A percentile compares a stretch with the other conserved stretches of the same genome.
Evolutionary conservation across 192 early-diverging fungal species (phyloP).

Genomic region (Umbelopsis vinacea): DNA sequence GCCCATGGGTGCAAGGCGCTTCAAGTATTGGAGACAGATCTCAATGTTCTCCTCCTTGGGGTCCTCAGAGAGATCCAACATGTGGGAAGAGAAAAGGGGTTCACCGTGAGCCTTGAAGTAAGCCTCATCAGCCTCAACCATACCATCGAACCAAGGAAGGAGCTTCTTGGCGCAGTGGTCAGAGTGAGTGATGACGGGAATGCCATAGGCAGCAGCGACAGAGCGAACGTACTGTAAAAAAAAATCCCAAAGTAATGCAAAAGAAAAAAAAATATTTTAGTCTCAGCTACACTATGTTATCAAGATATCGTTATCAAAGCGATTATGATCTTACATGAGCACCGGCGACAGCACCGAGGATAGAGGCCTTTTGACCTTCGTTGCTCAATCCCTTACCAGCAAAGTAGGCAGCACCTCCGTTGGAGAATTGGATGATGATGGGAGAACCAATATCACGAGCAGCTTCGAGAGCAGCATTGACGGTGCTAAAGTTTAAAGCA

Average conservation of each 20-base stretch:
- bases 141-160: slow-evolving; percentile 97
- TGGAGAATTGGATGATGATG: slow-evolving; percentile 94
- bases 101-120: slow-evolving; percentile 94
- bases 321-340: slow-evolving; percentile 73
- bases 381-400: slow-evolving; percentile 94
- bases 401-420: slow-evolving; percentile 90
- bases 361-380: slow-evolving; percentile 85
- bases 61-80: slow-evolving; percentile 94
- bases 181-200: slow-evolving; percentile 79
- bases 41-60: slow-evolving; percentile 91
- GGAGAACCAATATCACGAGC: slow-evolving; percentile 91
- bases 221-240: slow-evolving; percentile 33
- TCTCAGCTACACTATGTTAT: slow-evolving; percentile 8
- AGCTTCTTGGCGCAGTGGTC: slow-evolving; percentile 98
- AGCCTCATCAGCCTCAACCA: slow-evolving; percentile 92
- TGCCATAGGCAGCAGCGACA: slow-evolving; percentile 39
- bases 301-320: slow-evolving; percentile 20
- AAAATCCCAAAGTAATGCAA: background rate
- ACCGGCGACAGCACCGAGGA: slow-evolving; percentile 89
- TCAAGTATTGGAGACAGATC: slow-evolving; percentile 84
- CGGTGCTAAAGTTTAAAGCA: slow-evolving; percentile 50
- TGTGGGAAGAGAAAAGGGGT: slow-evolving; percentile 97
- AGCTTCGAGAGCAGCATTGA: slow-evolving; percentile 92
- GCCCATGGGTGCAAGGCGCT: slow-evolving; percentile 85
- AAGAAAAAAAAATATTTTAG: slow-evolving; percentile 29